These are phyloP conservation scores for Ceratocystiopsis minuta DNA, from an alignment of 2,329 filamentous ascomycete genomes.

Conservation along the genomic window DNA sequence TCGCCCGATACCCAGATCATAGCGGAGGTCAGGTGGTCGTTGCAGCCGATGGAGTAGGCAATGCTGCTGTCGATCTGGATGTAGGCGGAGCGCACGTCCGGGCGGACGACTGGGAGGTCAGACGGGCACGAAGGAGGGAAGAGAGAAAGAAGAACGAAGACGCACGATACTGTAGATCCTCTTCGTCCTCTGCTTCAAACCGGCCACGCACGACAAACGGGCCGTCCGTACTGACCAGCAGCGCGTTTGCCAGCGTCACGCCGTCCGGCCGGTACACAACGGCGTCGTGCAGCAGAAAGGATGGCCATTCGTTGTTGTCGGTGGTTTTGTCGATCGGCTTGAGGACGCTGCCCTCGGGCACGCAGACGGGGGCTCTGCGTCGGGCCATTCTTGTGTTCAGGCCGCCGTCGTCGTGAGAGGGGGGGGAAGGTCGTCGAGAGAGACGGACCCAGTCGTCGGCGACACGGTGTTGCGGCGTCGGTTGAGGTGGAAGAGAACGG, in stretches of 20 bases:
- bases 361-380: not conserved
- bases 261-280: slow-evolving; percentile 38
- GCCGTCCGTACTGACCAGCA: slow-evolving; percentile 39
- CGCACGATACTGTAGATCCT: slow-evolving; percentile 23
- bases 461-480: too few species aligned
- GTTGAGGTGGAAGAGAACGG: too few species aligned
- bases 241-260: slow-evolving; percentile 36
- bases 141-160: not conserved
- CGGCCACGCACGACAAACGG: slow-evolving; percentile 44
- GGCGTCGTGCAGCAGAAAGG: slow-evolving; percentile 43
- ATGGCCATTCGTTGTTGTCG: slow-evolving; percentile 34
- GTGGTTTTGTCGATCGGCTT: slow-evolving; percentile 14
- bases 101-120: slow-evolving; percentile 16
- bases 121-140: not conserved
- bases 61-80: slow-evolving; percentile 36
- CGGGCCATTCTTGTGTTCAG: too few species aligned
- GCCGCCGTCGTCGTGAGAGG: too few species aligned
- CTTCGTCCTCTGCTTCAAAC: slow-evolving; percentile 30
- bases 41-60: slow-evolving; percentile 35
- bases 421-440: too few species aligned
- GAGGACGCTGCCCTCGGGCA: slow-evolving; percentile 13
- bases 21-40: slow-evolving; percentile 22
- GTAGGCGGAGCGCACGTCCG: slow-evolving; percentile 15
- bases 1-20: slow-evolving; percentile 48
- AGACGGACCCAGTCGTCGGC: too few species aligned